These are phyloP conservation scores for Magnolia kwangsiensis DNA, from an alignment of 164 flowering plant species.

Conservation along the genomic window DNA sequence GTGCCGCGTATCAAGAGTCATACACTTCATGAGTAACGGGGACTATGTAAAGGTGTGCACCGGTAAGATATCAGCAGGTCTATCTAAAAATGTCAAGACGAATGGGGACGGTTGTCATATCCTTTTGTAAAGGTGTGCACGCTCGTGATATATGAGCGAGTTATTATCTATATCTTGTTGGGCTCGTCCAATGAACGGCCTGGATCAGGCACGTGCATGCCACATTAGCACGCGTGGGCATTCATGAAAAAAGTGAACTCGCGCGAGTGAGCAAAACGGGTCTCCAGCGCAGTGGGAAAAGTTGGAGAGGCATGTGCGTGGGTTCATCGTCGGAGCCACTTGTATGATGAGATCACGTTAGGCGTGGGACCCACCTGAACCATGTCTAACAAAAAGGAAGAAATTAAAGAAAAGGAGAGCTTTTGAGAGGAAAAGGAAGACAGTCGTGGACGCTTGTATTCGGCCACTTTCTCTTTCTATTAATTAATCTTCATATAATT, in stretches of 20 bases:
- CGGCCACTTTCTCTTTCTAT: background rate
- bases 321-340: constrained; percentile 1
- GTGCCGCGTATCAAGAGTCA: too few species aligned
- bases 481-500: background rate
- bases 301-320: background rate
- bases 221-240: background rate
- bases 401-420: background rate
- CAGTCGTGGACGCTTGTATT: background rate
- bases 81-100: too few species aligned
- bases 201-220: background rate
- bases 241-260: background rate
- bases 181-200: background rate
- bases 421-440: background rate
- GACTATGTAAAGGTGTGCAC: too few species aligned
- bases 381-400: background rate
- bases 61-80: too few species aligned
- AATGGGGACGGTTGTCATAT: too few species aligned
- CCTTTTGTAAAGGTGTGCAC: too few species aligned
- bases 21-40: too few species aligned
- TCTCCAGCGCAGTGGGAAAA: background rate
- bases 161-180: too few species aligned
- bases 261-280: too few species aligned
- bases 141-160: too few species aligned
- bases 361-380: background rate
- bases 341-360: constrained; percentile 5